These are phyloP conservation scores for Melastoma candidum DNA, from an alignment of 441 rosid species.

Conservation along the genomic window DNA sequence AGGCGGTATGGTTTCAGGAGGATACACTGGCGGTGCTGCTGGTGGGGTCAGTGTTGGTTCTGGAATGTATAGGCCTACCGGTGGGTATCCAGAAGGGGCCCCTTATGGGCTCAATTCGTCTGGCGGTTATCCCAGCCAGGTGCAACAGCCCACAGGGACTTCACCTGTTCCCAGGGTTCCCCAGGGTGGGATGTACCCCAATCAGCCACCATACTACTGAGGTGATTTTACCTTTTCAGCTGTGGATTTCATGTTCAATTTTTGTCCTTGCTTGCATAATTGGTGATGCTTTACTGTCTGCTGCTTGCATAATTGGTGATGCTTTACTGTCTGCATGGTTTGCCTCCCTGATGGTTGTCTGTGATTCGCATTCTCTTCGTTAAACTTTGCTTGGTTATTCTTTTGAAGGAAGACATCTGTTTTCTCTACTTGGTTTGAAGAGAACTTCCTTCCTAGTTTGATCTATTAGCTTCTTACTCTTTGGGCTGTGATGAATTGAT, in stretches of 20 bases:
- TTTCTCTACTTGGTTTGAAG: too few species aligned
- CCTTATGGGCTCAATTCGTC: slow-evolving; percentile 48
- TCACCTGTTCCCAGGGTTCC: slow-evolving; percentile 65
- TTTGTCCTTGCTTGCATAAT: neutral
- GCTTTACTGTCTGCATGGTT: neutral
- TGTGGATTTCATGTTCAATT: neutral
- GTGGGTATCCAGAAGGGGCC: slow-evolving; percentile 57
- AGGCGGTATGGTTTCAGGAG: slow-evolving; percentile 6
- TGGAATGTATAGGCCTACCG: slow-evolving; percentile 54
- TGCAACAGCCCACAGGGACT: slow-evolving; percentile 44
- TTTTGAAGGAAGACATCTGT: too few species aligned
- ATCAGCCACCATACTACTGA: slow-evolving; percentile 66
- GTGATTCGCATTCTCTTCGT: too few species aligned
- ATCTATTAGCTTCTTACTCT: too few species aligned
- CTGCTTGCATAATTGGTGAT: neutral
- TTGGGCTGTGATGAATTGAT: too few species aligned
- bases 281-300: neutral
- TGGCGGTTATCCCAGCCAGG: slow-evolving; percentile 48
- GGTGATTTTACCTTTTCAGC: slow-evolving; percentile 25
- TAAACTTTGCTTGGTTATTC: too few species aligned
- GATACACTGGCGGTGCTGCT: slow-evolving; percentile 24
- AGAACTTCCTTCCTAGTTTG: too few species aligned
- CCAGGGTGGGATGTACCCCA: slow-evolving; percentile 77
- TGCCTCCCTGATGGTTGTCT: too few species aligned
- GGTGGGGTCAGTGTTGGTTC: slow-evolving; percentile 25